These are phyloP conservation scores for Gymnopilus dilepis DNA, from an alignment of 768 basidiomycete species.

Conservation along the genomic window DNA sequence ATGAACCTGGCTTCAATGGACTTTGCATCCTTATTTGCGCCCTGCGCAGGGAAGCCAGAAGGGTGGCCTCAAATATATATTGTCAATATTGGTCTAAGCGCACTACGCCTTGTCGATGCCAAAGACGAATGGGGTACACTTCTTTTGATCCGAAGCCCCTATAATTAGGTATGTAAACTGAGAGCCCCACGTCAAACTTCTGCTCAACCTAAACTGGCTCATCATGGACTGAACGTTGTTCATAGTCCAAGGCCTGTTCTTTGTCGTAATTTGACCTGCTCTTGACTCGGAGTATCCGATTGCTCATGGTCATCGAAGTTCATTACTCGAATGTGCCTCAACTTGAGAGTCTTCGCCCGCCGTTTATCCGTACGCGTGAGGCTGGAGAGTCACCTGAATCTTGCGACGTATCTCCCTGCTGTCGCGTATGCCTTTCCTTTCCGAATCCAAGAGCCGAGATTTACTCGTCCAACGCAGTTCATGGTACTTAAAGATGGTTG, in stretches of 20 bases:
- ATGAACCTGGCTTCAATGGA: neutral
- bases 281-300: neutral
- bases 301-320: neutral
- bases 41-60: no score
- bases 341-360: conserved; percentile 22
- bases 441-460: conserved; percentile 22
- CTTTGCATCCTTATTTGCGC: no score
- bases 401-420: conserved; percentile 8
- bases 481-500: conserved; percentile 10
- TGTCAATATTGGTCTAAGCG: no score
- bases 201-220: no score
- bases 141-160: neutral
- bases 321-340: neutral
- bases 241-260: no score
- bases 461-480: conserved; percentile 20
- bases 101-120: no score
- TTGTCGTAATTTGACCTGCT: neutral
- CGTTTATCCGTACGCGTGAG: conserved; percentile 29
- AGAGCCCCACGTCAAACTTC: no score
- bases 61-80: no score
- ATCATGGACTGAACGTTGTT: no score
- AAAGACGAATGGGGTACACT: no score
- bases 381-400: conserved; percentile 9
- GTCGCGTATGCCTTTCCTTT: conserved; percentile 9
- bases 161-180: no score